Conservation (phyloP, 139 green algal genomes). For the Edaphochlamys debaryana region DNA sequence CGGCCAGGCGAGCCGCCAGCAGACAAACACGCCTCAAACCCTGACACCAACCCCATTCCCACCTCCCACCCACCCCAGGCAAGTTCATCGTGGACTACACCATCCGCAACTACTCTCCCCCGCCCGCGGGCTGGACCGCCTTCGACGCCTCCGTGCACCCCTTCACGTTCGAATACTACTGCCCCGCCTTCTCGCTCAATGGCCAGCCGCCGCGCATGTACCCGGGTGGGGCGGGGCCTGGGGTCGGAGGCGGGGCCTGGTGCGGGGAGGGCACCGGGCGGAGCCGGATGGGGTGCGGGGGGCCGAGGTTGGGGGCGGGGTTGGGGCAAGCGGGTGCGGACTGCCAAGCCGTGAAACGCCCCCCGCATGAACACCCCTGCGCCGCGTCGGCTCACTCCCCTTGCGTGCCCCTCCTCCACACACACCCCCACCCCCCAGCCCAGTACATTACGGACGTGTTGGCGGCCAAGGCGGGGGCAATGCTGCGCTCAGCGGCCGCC, state of each 20-base stretch:
- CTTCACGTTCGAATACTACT: constrained; percentile 42
- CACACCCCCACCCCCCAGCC: neutral
- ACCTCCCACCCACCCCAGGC: too few species aligned
- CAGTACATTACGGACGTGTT: constrained; percentile 36
- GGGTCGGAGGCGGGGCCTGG: neutral
- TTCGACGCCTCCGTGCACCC: constrained; percentile 32
- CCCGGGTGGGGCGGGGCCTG: neutral
- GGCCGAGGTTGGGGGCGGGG: neutral
- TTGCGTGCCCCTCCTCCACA: neutral
- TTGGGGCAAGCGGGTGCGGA: neutral
- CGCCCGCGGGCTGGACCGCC: constrained; percentile 7
- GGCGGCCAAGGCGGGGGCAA: constrained; percentile 7
- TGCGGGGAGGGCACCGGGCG: too few species aligned
- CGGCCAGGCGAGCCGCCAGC: too few species aligned
- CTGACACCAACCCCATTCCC: too few species aligned
- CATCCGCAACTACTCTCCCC: neutral
- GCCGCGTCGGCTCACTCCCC: neutral
- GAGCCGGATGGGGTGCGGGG: too few species aligned
- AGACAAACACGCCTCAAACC: too few species aligned
- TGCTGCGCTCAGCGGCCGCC: constrained; percentile 13
- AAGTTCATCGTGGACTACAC: constrained; percentile 45
- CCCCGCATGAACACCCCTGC: too few species aligned
- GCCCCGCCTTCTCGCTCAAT: constrained; percentile 20
- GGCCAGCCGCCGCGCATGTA: neutral
- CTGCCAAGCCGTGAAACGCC: neutral